Percentiles rank a stretch among this genome's conserved stretches.
phyloP scores from a whole-genome alignment of 306 rosid genomes.

The Cucumis sativus region Cucumber_9930_V3 NC_026661.2:20278001-20278500 shows the following conservation, averaged over 20 bases:
- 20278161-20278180: slow-evolving; percentile 51
- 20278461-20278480: background rate
- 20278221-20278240: slow-evolving; percentile 24
- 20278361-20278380: slow-evolving; percentile 30
- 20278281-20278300: slow-evolving; percentile 12
- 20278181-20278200: slow-evolving; percentile 34
- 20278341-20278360: slow-evolving; percentile 20
- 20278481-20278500: background rate
- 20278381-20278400: slow-evolving; percentile 30
- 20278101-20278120: slow-evolving; percentile 17
- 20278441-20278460: slow-evolving; percentile 57
- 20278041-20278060: slow-evolving; percentile 95
- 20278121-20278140: slow-evolving; percentile 15
- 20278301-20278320: slow-evolving; percentile 14
- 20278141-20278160: slow-evolving; percentile 68
- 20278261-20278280: slow-evolving; percentile 23
- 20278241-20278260: slow-evolving; percentile 24
- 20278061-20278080: slow-evolving; percentile 86
- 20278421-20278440: slow-evolving; percentile 84
- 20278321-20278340: slow-evolving; percentile 20
- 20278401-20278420: slow-evolving; percentile 59
- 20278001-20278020: slow-evolving; percentile 79
- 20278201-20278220: slow-evolving; percentile 19
- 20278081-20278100: slow-evolving; percentile 65
- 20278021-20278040: slow-evolving; percentile 78